A percentile compares a stretch with the other conserved stretches of the same genome.
Evolutionary conservation across 179 eudicot genomes (phyloP).

Genomic region (Beta lomatogona): DNA sequence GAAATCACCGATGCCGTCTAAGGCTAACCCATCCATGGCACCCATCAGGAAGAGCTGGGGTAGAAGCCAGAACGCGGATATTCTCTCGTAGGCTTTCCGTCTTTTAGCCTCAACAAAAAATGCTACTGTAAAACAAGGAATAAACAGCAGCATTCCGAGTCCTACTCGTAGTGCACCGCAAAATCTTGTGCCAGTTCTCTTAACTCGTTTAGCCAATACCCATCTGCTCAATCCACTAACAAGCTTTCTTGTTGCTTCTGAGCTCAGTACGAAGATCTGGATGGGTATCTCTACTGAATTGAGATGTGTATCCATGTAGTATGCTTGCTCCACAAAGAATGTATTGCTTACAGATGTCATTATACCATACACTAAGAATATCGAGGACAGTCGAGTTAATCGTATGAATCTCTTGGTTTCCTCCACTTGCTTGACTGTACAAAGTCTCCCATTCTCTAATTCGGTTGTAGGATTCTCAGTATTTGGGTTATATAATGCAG

Average conservation of each 20-base stretch:
- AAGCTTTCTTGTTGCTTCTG: too few species aligned
- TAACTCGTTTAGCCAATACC: background rate
- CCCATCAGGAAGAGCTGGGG: background rate
- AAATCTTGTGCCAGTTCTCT: background rate
- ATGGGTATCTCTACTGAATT: background rate
- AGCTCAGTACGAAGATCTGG: background rate
- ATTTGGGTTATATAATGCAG: background rate
- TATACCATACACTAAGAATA: background rate
- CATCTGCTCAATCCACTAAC: background rate
- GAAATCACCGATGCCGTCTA: background rate
- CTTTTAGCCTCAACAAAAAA: background rate
- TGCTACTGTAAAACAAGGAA: background rate
- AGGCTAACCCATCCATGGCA: background rate
- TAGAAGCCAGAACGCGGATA: background rate
- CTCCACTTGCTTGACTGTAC: constrained; percentile 8
- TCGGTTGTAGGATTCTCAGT: background rate
- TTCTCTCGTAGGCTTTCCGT: background rate
- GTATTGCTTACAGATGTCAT: background rate
- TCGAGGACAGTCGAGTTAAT: background rate
- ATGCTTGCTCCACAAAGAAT: constrained; percentile 8
- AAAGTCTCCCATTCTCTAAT: background rate
- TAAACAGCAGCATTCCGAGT: background rate
- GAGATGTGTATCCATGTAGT: background rate
- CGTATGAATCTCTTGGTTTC: background rate
- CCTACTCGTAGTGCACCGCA: background rate